Conservation (phyloP, 805 yeast genomes). For the Candida endomychidarum region DNA sequence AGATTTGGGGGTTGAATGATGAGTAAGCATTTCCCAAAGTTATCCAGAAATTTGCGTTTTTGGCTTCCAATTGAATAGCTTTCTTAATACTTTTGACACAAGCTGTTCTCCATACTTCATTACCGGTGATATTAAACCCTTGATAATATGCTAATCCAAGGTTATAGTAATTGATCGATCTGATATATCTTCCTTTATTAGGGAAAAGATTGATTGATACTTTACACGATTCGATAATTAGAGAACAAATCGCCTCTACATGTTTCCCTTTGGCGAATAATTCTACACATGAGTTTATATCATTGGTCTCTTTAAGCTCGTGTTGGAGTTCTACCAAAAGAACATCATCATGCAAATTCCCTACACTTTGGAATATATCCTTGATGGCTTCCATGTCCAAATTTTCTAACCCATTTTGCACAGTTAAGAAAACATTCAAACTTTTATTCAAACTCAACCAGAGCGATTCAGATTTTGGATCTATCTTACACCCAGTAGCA, state of each 20-base stretch:
- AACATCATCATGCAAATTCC: slow-evolving; percentile 11
- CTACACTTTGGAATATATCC: slow-evolving; percentile 20
- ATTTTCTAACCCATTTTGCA: slow-evolving; percentile 51
- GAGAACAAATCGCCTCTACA: slow-evolving; percentile 34
- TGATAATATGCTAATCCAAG: slow-evolving; percentile 65
- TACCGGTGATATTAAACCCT: slow-evolving; percentile 27
- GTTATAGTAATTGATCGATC: slow-evolving; percentile 62
- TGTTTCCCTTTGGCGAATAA: slow-evolving; percentile 16
- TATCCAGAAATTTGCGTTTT: slow-evolving; percentile 74
- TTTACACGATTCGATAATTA: slow-evolving; percentile 48
- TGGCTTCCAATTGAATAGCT: slow-evolving; percentile 70
- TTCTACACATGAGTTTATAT: slow-evolving; percentile 23
- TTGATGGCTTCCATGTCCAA: slow-evolving; percentile 45
- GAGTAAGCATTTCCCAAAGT: slow-evolving; percentile 77
- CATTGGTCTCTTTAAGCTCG: slow-evolving; percentile 15
- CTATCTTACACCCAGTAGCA: slow-evolving; percentile 33
- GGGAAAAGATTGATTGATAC: slow-evolving; percentile 42
- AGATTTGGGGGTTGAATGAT: slow-evolving; percentile 60
- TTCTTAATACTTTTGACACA: slow-evolving; percentile 61
- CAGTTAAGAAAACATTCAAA: slow-evolving; percentile 49
- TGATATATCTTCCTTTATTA: slow-evolving; percentile 45
- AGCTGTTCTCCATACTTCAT: slow-evolving; percentile 37
- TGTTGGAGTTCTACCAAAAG: slow-evolving; percentile 23
- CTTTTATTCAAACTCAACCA: slow-evolving; percentile 71
- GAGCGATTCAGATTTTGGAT: slow-evolving; percentile 46